Percentiles rank a stretch among this genome's conserved stretches.
Conservation (phyloP, 306 rosid species). For the Quillaja saponaria region DNA sequence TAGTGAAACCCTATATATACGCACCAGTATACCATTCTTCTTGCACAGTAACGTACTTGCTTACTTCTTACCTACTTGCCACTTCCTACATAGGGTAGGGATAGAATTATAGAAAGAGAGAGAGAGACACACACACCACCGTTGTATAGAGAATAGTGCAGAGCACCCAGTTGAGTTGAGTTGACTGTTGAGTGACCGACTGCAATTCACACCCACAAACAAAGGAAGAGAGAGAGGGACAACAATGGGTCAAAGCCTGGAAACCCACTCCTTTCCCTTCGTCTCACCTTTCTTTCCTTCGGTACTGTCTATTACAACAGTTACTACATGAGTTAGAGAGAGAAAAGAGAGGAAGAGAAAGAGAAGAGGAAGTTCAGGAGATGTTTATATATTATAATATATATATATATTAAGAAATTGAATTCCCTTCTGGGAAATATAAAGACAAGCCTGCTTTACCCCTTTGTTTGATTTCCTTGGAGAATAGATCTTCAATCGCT, state of each 20-base stretch:
- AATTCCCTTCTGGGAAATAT: slow-evolving; percentile 20
- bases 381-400: no score
- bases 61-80: neutral
- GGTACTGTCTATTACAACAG: no score
- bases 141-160: slow-evolving; percentile 42
- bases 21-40: slow-evolving; percentile 15
- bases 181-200: no score
- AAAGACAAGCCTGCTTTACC: slow-evolving; percentile 17
- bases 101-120: slow-evolving; percentile 19
- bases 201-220: no score
- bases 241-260: slow-evolving; percentile 27
- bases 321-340: no score
- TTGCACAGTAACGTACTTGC: slow-evolving; percentile 13
- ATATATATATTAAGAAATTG: neutral
- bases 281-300: slow-evolving; percentile 22
- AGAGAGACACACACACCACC: neutral
- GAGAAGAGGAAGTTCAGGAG: no score
- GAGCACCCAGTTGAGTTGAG: slow-evolving; percentile 28
- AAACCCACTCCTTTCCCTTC: slow-evolving; percentile 28
- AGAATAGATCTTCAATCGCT: slow-evolving; percentile 61
- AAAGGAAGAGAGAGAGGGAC: slow-evolving; percentile 17
- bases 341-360: no score
- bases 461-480: slow-evolving; percentile 29
- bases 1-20: slow-evolving; percentile 58
- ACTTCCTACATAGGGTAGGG: neutral